phyloP scores from a whole-genome alignment of 2,329 filamentous ascomycete species.

The Paecilomyces niveus region DNA sequence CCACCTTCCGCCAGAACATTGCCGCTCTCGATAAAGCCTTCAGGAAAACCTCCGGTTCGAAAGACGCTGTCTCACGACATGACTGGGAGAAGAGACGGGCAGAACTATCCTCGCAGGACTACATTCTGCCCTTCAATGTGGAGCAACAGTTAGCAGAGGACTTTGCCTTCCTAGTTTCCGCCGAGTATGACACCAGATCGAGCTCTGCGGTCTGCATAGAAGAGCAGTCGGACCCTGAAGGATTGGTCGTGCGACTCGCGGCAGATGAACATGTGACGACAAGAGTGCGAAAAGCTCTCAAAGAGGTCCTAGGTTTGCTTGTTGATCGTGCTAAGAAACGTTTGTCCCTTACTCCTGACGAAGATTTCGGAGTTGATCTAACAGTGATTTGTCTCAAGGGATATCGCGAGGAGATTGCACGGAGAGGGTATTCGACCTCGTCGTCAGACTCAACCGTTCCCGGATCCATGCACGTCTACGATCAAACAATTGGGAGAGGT shows the following conservation, averaged over 20 bases:
- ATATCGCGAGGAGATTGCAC: conserved; percentile 1
- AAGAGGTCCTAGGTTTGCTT: conserved; percentile 3
- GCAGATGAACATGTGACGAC: conserved; percentile 4
- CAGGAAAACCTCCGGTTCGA: not conserved
- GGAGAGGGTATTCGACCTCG: conserved; percentile 1
- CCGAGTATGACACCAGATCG: conserved; percentile 16
- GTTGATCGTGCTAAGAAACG: conserved; percentile 3
- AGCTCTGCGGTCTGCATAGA: conserved; percentile 24
- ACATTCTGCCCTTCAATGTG: conserved; percentile 12
- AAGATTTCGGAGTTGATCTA: not conserved
- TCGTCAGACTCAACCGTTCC: conserved; percentile 2
- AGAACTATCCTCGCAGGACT: not conserved
- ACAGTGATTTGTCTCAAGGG: not conserved
- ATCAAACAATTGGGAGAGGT: conserved; percentile 5
- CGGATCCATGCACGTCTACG: conserved; percentile 10
- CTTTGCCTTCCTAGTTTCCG: conserved; percentile 22
- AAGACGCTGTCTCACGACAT: not conserved
- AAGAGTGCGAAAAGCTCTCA: conserved; percentile 1
- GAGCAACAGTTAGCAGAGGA: conserved; percentile 22
- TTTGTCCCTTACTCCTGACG: not conserved
- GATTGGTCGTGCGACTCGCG: conserved; percentile 13
- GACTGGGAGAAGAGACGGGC: conserved; percentile 2
- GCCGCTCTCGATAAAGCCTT: conserved; percentile 8
- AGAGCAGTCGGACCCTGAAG: conserved; percentile 7
- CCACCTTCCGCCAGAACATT: conserved; percentile 12